A percentile compares a stretch with the other conserved stretches of the same genome.
Evolutionary conservation across 2,329 filamentous ascomycete genomes (phyloP).

Genomic region (Chaetothyriales sp.): DNA sequence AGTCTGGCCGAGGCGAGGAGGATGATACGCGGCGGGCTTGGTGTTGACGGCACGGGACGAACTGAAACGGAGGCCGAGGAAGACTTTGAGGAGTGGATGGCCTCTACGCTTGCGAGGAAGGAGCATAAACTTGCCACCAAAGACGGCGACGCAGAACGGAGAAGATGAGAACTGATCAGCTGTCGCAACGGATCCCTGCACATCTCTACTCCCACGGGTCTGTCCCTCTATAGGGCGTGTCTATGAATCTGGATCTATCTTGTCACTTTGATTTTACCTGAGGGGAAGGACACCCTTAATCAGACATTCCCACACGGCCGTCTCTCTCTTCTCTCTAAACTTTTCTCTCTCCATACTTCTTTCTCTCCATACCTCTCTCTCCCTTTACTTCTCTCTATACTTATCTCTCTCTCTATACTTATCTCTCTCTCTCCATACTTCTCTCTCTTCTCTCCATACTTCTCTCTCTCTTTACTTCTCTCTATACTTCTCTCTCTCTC

Average conservation of each 20-base stretch:
- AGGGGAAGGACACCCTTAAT: background rate
- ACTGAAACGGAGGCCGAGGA: slow-evolving; percentile 37
- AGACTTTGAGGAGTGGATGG: slow-evolving; percentile 43
- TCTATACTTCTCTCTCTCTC: too few species aligned
- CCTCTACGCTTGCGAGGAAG: slow-evolving; percentile 35
- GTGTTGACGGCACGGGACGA: slow-evolving; percentile 44
- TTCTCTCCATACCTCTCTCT: too few species aligned
- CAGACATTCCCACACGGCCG: too few species aligned
- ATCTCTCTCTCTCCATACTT: too few species aligned
- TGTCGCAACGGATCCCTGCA: background rate
- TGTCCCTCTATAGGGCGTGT: background rate
- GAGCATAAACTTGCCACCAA: slow-evolving; percentile 30
- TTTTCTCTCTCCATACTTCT: too few species aligned
- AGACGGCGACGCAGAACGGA: background rate
- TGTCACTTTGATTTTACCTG: background rate
- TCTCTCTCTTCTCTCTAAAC: too few species aligned
- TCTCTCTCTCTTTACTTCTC: too few species aligned
- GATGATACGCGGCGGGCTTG: slow-evolving; percentile 45
- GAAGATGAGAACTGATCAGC: background rate
- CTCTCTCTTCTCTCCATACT: too few species aligned
- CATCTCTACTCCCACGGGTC: background rate
- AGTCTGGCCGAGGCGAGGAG: slow-evolving; percentile 50
- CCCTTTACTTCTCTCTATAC: too few species aligned
- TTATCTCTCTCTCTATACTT: too few species aligned
- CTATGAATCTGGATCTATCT: background rate